Percentiles rank a stretch among this genome's conserved stretches.
phyloP scores from a whole-genome alignment of 2,329 filamentous ascomycete genomes.

The Cladobotryum protrusum region DNA sequence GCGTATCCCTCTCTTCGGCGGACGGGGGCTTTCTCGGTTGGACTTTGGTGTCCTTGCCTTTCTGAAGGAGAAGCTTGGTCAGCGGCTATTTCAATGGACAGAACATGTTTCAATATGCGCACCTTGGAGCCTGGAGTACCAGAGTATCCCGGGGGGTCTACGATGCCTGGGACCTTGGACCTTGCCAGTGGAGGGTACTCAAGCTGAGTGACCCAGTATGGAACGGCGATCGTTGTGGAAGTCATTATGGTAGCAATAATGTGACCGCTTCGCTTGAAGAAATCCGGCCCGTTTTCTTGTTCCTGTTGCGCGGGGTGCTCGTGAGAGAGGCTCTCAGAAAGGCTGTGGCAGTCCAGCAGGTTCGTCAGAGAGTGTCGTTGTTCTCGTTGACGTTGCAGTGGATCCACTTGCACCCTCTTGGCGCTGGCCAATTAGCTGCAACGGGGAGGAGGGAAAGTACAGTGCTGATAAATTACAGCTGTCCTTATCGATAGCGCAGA shows the following conservation, averaged over 20 bases:
- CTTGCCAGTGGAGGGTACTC: constrained; percentile 61
- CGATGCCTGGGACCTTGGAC: constrained; percentile 60
- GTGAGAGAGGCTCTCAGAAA: no score
- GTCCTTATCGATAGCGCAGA: constrained; percentile 10
- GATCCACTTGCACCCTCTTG: not conserved
- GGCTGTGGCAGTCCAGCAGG: not conserved
- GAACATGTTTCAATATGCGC: constrained; percentile 13
- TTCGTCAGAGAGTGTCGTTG: not conserved
- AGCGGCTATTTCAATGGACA: not conserved
- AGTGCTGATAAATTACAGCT: not conserved
- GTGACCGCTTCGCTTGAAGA: no score
- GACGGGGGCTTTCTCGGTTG: constrained; percentile 61
- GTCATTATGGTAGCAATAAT: constrained; percentile 1
- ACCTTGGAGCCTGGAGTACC: constrained; percentile 56
- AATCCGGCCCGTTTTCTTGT: no score
- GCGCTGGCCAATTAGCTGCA: not conserved
- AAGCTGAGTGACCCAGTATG: constrained; percentile 79
- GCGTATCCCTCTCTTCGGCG: constrained; percentile 80
- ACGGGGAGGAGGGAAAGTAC: not conserved
- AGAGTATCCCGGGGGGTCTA: constrained; percentile 82
- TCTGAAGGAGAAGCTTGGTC: constrained; percentile 26
- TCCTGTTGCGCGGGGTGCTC: no score
- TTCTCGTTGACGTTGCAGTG: not conserved
- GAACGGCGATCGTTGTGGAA: constrained; percentile 33
- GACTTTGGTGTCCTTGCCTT: constrained; percentile 44